Evolutionary conservation across 805 yeast species (phyloP).

Genomic region (Saccharomyces eubayanus): DNA sequence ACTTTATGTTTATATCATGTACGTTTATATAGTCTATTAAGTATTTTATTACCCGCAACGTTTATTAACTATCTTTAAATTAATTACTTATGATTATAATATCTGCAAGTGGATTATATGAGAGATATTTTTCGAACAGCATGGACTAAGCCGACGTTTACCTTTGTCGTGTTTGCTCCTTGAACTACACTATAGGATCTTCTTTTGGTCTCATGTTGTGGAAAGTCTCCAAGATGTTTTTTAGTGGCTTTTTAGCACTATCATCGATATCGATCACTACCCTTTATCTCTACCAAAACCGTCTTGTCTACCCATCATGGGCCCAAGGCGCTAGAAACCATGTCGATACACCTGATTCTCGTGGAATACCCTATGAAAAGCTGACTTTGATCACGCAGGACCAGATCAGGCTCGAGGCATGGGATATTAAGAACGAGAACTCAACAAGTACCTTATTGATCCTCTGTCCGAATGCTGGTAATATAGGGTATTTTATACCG

Average conservation of each 20-base stretch:
- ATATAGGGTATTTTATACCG: slow-evolving; percentile 85
- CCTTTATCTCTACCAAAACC: slow-evolving; percentile 53
- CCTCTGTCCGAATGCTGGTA: slow-evolving; percentile 90
- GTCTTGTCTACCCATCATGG: slow-evolving; percentile 74
- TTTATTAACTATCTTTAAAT: background rate
- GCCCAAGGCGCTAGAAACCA: slow-evolving; percentile 61
- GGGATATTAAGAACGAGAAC: slow-evolving; percentile 32
- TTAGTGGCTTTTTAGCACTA: slow-evolving; percentile 38
- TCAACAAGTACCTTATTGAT: slow-evolving; percentile 59
- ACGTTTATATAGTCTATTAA: background rate
- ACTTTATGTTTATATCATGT: background rate
- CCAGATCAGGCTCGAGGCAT: slow-evolving; percentile 60
- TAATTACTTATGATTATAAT: background rate
- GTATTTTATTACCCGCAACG: background rate
- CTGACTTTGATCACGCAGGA: slow-evolving; percentile 58
- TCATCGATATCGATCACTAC: slow-evolving; percentile 42
- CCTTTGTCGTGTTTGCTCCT: background rate
- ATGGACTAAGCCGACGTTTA: background rate
- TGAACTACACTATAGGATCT: background rate
- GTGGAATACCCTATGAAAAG: slow-evolving; percentile 58
- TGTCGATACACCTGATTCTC: slow-evolving; percentile 72
- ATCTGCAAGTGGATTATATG: background rate
- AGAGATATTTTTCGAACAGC: background rate
- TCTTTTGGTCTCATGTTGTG: slow-evolving; percentile 5
- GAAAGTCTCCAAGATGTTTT: slow-evolving; percentile 30